phyloP scores from a whole-genome alignment of 2,329 filamentous ascomycete species.

The Phyllosticta citrichinensis region DNA sequence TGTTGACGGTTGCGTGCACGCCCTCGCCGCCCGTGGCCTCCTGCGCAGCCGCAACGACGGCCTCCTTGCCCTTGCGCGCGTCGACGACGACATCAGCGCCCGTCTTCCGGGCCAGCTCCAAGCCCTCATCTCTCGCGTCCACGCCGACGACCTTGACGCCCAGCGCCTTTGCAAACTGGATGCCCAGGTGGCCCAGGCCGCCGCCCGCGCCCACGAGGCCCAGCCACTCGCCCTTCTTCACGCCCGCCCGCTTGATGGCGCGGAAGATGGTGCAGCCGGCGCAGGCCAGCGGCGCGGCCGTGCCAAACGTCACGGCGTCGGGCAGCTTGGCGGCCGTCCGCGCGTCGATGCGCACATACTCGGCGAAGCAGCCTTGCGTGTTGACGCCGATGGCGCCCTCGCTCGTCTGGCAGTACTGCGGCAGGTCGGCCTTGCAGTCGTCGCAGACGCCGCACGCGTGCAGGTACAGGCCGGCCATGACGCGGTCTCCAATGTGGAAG shows the following conservation, averaged over 20 bases:
- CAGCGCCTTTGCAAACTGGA: conserved; percentile 41
- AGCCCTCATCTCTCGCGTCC: conserved; percentile 45
- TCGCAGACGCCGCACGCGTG: conserved; percentile 44
- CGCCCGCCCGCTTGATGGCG: conserved; percentile 33
- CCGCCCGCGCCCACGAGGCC: conserved; percentile 25
- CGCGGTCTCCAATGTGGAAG: conserved; percentile 43
- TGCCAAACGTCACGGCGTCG: conserved; percentile 38
- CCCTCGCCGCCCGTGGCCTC: conserved; percentile 40
- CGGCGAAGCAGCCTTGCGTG: conserved; percentile 46
- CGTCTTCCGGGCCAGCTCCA: conserved; percentile 36
- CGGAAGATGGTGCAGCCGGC: conserved; percentile 44
- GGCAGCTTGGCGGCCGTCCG: conserved; percentile 39
- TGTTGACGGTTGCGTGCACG: conserved; percentile 43
- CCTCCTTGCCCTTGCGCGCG: conserved; percentile 38
- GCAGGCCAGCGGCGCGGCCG: conserved; percentile 48
- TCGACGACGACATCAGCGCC: conserved; percentile 47
- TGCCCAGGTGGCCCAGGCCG: conserved; percentile 28
- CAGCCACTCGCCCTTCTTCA: conserved; percentile 31
- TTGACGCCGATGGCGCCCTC: conserved; percentile 41
- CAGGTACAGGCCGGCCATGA: conserved; percentile 46
- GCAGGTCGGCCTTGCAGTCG: conserved; percentile 42
- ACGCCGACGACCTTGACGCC: conserved; percentile 45
- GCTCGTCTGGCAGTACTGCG: conserved; percentile 44
- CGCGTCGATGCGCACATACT: conserved; percentile 45
- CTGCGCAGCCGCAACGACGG: conserved; percentile 38